Conservation (phyloP, 768 basidiomycete genomes). For the Suillus lakei region DNA sequence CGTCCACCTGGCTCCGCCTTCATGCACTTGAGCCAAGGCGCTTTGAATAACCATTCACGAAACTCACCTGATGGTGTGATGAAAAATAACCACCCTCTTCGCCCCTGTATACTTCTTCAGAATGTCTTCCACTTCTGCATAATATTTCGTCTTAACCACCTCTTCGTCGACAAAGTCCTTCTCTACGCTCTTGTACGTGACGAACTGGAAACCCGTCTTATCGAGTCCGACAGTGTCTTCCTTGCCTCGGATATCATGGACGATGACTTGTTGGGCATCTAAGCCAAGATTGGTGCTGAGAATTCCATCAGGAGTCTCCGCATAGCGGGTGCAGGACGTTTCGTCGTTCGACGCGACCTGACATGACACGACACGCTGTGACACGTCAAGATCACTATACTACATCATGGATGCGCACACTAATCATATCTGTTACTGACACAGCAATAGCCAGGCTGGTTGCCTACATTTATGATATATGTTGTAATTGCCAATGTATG, state of each 20-base stretch:
- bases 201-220: no score
- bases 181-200: no score
- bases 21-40: background rate
- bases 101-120: slow-evolving; percentile 44
- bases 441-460: no score
- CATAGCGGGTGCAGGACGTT: slow-evolving; percentile 40
- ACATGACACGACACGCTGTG: no score
- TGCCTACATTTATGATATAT: no score
- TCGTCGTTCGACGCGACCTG: slow-evolving; percentile 31
- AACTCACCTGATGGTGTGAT: slow-evolving; percentile 47
- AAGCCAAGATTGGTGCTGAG: slow-evolving; percentile 36
- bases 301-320: slow-evolving; percentile 29
- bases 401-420: no score
- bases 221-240: slow-evolving; percentile 22
- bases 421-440: no score
- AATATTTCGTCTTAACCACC: no score
- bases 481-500: no score
- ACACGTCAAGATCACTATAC: no score
- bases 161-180: no score
- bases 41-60: background rate
- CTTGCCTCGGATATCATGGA: slow-evolving; percentile 40
- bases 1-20: background rate
- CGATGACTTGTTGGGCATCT: slow-evolving; percentile 20
- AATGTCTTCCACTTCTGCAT: no score
- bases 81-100: slow-evolving; percentile 47